Evolutionary conservation across 257 asterid species (phyloP).

Genomic region (Schizonepeta tenuifolia): DNA sequence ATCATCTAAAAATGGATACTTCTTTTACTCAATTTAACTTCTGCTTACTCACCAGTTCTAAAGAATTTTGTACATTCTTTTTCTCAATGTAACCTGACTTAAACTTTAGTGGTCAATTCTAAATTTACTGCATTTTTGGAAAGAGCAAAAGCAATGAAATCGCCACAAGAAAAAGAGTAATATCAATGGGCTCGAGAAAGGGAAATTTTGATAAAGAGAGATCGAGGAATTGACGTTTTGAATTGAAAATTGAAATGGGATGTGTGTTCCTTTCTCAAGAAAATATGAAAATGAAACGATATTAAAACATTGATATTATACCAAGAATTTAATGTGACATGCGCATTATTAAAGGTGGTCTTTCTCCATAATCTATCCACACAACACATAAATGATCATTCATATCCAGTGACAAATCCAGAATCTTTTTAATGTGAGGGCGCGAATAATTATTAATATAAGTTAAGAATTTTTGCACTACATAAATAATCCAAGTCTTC

Average conservation of each 20-base stretch:
- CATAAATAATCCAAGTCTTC: too few relatives aligned
- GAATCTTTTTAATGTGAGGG: too few relatives aligned
- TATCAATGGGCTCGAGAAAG: slow-evolving; percentile 44
- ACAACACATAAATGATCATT: too few relatives aligned
- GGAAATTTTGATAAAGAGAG: slow-evolving; percentile 6
- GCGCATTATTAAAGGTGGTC: not conserved
- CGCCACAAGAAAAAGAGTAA: not conserved
- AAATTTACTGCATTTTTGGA: slow-evolving; percentile 29
- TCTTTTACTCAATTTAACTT: not conserved
- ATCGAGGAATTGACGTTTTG: slow-evolving; percentile 2
- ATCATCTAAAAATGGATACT: too few relatives aligned
- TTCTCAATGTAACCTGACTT: not conserved
- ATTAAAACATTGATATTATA: not conserved
- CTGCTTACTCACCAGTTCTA: too few relatives aligned
- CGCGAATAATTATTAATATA: too few relatives aligned
- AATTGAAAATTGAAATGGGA: slow-evolving; percentile 4
- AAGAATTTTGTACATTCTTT: too few relatives aligned
- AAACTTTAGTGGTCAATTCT: not conserved
- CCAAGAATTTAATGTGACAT: not conserved
- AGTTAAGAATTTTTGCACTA: too few relatives aligned
- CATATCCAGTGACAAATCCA: too few relatives aligned
- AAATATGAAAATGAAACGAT: not conserved
- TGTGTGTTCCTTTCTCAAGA: not conserved
- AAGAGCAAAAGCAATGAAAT: slow-evolving; percentile 30
- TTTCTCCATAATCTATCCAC: not conserved